These are phyloP conservation scores for Hyphochytrium catenoides DNA, from an alignment of 352 stramenopile genomes.

Conservation along the genomic window DNA sequence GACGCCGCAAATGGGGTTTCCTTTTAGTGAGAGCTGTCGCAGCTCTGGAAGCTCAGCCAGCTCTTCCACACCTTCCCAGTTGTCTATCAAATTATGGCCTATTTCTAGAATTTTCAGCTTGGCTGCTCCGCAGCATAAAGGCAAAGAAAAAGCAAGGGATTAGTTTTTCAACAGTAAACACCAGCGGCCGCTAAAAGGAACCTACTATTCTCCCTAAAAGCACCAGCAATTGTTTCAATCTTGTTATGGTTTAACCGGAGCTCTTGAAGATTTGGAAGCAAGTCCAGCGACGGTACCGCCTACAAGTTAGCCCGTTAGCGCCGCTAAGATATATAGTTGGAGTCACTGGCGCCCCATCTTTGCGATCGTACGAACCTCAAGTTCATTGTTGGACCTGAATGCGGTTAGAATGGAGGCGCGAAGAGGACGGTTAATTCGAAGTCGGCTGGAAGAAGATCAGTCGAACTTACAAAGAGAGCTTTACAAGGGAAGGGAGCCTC, in stretches of 20 bases:
- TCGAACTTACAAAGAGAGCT: constrained; percentile 54
- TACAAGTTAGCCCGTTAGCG: too few species aligned
- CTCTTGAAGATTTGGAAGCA: constrained; percentile 33
- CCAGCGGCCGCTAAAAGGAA: not conserved
- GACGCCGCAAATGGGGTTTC: constrained; percentile 40
- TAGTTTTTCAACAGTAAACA: not conserved
- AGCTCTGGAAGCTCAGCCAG: constrained; percentile 26
- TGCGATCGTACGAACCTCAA: too few species aligned
- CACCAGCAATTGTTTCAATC: constrained; percentile 28
- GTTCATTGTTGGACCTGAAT: too few species aligned
- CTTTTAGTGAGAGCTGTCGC: constrained; percentile 45
- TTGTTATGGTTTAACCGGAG: constrained; percentile 53
- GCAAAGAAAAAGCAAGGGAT: constrained; percentile 1
- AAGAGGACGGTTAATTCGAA: too few species aligned
- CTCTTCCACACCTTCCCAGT: constrained; percentile 41
- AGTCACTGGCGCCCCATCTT: too few species aligned
- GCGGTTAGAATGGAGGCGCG: too few species aligned
- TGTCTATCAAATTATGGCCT: constrained; percentile 49
- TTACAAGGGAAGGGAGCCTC: constrained; percentile 35
- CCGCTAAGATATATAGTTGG: too few species aligned
- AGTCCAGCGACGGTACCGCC: constrained; percentile 33
- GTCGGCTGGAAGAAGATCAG: too few species aligned
- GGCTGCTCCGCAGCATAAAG: constrained; percentile 14
- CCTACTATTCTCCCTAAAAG: constrained; percentile 35
- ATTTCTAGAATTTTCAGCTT: constrained; percentile 52